phyloP scores from a whole-genome alignment of 2,329 filamentous ascomycete species.

The Trichoderma citrinoviride region DNA sequence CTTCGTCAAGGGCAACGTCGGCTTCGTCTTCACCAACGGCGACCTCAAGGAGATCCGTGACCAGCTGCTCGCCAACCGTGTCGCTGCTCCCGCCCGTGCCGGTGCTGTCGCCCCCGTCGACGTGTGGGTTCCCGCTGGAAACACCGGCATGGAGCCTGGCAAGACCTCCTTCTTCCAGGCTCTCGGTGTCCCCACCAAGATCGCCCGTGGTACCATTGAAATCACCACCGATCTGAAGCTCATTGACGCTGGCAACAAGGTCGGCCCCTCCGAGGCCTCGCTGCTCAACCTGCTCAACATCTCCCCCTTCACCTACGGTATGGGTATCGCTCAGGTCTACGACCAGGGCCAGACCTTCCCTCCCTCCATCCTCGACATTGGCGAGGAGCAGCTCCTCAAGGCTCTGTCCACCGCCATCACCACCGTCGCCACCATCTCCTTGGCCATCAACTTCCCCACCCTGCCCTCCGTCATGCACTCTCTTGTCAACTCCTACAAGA shows the following conservation, averaged over 20 bases:
- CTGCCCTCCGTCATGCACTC: constrained; percentile 96
- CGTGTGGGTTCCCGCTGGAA: constrained; percentile 94
- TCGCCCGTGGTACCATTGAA: constrained; percentile 99
- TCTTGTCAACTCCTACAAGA: constrained; percentile 98
- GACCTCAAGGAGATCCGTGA: constrained; percentile 91
- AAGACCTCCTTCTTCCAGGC: constrained; percentile 99
- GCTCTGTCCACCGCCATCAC: constrained; percentile 76
- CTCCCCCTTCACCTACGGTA: constrained; percentile 99
- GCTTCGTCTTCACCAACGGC: constrained; percentile 98
- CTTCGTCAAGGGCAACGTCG: constrained; percentile 94
- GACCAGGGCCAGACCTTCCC: constrained; percentile 94
- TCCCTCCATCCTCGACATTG: constrained; percentile 82
- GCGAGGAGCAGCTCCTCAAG: constrained; percentile 89
- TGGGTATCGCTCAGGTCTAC: constrained; percentile 95
- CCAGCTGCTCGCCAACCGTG: constrained; percentile 95
- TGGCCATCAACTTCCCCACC: constrained; percentile 93
- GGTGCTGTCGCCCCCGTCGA: constrained; percentile 92
- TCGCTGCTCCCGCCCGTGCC: constrained; percentile 95
- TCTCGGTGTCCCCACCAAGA: constrained; percentile 99
- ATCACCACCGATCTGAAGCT: constrained; percentile 98
- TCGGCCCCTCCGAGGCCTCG: constrained; percentile 97
- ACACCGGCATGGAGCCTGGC: constrained; percentile 99
- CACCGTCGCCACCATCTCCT: constrained; percentile 85
- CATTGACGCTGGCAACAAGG: constrained; percentile 87
- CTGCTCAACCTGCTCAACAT: constrained; percentile 99